Percentiles rank a stretch among this genome's conserved stretches.
These are phyloP conservation scores for Cymbopogon flexuosus DNA, from an alignment of 202 grass and related monocot species.

Conservation along the genomic window DNA sequence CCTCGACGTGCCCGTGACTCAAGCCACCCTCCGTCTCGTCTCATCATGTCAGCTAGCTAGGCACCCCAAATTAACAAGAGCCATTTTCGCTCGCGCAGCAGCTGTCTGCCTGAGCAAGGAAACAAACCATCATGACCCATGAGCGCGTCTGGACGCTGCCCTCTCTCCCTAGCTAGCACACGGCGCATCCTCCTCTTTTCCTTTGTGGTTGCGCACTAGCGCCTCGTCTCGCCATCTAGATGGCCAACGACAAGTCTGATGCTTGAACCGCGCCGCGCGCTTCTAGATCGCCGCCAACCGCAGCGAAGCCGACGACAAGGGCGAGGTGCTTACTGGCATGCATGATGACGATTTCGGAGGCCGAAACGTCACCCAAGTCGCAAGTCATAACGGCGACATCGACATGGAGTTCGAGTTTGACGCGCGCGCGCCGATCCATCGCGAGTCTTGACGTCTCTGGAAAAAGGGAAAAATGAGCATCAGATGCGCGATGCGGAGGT, in stretches of 20 bases:
- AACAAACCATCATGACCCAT: background rate
- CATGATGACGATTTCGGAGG: background rate
- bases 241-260: background rate
- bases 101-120: background rate
- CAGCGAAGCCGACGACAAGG: background rate
- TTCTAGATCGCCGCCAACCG: conserved; percentile 5
- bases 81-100: background rate
- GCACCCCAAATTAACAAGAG: background rate
- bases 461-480: background rate
- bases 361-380: background rate
- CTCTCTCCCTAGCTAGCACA: background rate
- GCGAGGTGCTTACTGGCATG: background rate
- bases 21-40: background rate
- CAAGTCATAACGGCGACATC: background rate
- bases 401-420: background rate
- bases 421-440: background rate
- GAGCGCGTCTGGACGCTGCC: background rate
- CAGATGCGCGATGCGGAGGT: background rate
- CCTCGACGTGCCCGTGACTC: background rate
- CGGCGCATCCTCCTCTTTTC: no score
- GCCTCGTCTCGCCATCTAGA: background rate
- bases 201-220: background rate
- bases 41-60: background rate
- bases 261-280: background rate
- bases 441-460: background rate